Conservation (phyloP, 2,329 filamentous ascomycete genomes). For the Fusarium algeriense region DNA sequence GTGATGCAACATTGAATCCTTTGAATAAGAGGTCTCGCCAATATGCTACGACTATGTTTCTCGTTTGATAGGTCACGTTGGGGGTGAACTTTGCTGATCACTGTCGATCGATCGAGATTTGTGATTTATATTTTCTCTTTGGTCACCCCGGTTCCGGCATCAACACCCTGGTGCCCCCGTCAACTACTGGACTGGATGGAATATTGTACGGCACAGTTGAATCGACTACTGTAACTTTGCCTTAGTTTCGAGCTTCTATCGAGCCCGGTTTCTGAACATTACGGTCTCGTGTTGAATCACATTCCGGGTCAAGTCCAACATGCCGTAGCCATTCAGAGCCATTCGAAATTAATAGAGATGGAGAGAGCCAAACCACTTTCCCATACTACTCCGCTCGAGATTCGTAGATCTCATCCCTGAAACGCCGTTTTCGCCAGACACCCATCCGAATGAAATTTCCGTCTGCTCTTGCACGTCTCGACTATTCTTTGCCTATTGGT, state of each 20-base stretch:
- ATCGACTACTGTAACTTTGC: constrained; percentile 1
- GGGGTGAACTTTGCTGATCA: constrained; percentile 27
- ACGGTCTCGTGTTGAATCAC: constrained; percentile 1
- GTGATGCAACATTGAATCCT: constrained; percentile 26
- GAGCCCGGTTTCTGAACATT: constrained; percentile 24
- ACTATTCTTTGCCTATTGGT: neutral
- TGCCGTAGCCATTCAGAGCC: constrained; percentile 1
- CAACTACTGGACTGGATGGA: neutral
- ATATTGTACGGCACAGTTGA: neutral
- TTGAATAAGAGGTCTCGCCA: constrained; percentile 13
- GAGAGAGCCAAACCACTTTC: constrained; percentile 22
- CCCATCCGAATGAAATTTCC: constrained; percentile 7
- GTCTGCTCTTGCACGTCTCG: neutral
- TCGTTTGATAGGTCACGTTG: constrained; percentile 36
- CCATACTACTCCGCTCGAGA: constrained; percentile 12
- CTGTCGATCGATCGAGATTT: constrained; percentile 44
- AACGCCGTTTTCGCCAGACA: constrained; percentile 44
- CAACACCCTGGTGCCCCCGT: constrained; percentile 13
- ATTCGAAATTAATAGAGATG: constrained; percentile 6
- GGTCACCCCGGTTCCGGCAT: constrained; percentile 6
- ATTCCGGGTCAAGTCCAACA: constrained; percentile 12
- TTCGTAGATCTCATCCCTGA: constrained; percentile 22
- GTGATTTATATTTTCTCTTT: constrained; percentile 14
- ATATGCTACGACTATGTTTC: constrained; percentile 22
- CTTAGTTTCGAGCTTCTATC: neutral